Conservation (phyloP, 75 land plant genomes). For the Picea sitchensis region DNA sequence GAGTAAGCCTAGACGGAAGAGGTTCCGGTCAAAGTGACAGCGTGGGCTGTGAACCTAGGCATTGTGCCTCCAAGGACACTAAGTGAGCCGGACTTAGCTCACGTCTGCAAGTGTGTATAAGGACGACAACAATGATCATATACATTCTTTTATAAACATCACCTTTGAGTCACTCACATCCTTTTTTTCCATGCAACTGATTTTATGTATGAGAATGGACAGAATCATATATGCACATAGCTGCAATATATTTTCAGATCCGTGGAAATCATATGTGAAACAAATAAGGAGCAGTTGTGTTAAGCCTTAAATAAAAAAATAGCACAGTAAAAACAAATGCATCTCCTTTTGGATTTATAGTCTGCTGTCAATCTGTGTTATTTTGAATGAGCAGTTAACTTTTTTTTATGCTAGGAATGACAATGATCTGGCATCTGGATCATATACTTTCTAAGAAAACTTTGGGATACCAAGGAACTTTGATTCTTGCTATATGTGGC, state of each 20-base stretch:
- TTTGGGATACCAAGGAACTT: neutral
- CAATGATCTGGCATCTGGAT: neutral
- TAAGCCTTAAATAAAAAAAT: neutral
- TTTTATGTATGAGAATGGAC: neutral
- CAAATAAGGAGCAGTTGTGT: neutral
- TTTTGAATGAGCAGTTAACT: neutral
- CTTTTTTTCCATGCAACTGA: neutral
- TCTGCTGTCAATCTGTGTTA: neutral
- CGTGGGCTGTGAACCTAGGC: too few species aligned
- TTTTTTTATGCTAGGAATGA: neutral
- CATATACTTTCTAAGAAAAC: neutral
- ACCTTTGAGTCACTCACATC: neutral
- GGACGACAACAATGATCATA: neutral
- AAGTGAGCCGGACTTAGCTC: too few species aligned
- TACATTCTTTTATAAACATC: too few species aligned
- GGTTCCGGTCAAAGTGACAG: too few species aligned
- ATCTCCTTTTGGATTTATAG: neutral
- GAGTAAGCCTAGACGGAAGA: too few species aligned
- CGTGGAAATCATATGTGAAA: neutral
- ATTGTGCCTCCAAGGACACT: too few species aligned
- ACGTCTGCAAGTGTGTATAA: too few species aligned
- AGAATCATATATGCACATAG: neutral
- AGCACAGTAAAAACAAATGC: too few species aligned
- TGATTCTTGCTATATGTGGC: neutral
- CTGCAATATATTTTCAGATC: neutral